These are phyloP conservation scores for Dothistroma pini DNA, from an alignment of 2,329 filamentous ascomycete species.

Conservation along the genomic window DNA sequence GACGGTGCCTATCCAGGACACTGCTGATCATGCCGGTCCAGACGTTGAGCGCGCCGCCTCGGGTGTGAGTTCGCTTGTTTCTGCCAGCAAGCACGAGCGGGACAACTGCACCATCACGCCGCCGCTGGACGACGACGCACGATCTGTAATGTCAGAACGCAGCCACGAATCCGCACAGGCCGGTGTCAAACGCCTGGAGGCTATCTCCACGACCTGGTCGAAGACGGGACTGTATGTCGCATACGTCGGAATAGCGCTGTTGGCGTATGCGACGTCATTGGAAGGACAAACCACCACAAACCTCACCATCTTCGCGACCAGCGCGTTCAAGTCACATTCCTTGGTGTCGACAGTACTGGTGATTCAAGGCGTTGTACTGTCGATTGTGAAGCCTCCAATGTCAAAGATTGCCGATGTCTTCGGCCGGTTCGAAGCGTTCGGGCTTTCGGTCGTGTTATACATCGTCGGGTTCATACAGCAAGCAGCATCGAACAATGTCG, in stretches of 20 bases:
- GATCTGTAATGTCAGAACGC: slow-evolving; percentile 25
- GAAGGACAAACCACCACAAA: slow-evolving; percentile 62
- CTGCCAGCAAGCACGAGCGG: slow-evolving; percentile 20
- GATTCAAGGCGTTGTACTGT: slow-evolving; percentile 60
- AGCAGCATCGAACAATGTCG: slow-evolving; percentile 53
- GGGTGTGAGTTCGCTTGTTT: slow-evolving; percentile 10
- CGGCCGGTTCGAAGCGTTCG: slow-evolving; percentile 58
- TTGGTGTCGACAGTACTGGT: slow-evolving; percentile 63
- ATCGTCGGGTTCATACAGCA: slow-evolving; percentile 57
- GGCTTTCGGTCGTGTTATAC: slow-evolving; percentile 52
- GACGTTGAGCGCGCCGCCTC: slow-evolving; percentile 19
- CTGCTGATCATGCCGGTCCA: slow-evolving; percentile 12
- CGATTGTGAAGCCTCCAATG: slow-evolving; percentile 59
- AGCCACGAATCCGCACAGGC: slow-evolving; percentile 38
- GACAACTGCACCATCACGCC: slow-evolving; percentile 16
- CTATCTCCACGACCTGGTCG: slow-evolving; percentile 49
- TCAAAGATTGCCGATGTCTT: slow-evolving; percentile 61
- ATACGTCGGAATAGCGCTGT: slow-evolving; percentile 40
- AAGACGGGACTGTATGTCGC: slow-evolving; percentile 45
- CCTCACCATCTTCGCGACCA: slow-evolving; percentile 62
- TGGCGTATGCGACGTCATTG: slow-evolving; percentile 64
- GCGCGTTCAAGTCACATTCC: slow-evolving; percentile 61
- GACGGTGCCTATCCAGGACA: slow-evolving; percentile 14
- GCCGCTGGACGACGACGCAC: slow-evolving; percentile 19
- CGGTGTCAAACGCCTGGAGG: slow-evolving; percentile 49